Evolutionary conservation across 768 basidiomycete genomes (phyloP).

Genomic region (Termitomyces eurrhizus): DNA sequence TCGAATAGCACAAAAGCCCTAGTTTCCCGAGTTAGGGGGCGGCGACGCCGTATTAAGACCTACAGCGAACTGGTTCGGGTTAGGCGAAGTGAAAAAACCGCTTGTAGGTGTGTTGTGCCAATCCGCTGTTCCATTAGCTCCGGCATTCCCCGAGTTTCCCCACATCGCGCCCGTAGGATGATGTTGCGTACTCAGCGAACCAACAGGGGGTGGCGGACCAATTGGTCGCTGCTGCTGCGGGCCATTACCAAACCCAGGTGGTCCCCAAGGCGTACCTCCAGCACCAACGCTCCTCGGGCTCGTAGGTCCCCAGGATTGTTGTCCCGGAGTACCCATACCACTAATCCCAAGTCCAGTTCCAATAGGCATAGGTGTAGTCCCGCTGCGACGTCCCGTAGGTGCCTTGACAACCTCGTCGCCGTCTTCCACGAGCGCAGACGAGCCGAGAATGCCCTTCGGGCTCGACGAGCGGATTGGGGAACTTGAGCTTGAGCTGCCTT

Average conservation of each 20-base stretch:
- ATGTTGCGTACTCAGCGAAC: constrained; percentile 19
- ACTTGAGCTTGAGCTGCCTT: constrained; percentile 59
- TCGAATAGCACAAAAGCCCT: constrained; percentile 9
- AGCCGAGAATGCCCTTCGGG: constrained; percentile 68
- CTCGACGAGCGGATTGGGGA: constrained; percentile 51
- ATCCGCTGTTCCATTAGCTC: constrained; percentile 25
- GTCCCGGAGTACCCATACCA: constrained; percentile 12
- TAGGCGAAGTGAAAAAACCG: constrained; percentile 34
- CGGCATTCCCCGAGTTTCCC: constrained; percentile 29
- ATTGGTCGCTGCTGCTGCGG: constrained; percentile 16
- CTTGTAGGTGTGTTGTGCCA: constrained; percentile 43
- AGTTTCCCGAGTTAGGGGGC: constrained; percentile 32
- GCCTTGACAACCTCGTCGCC: constrained; percentile 72
- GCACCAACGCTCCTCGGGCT: constrained; percentile 42
- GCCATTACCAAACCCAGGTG: constrained; percentile 32
- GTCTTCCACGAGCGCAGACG: constrained; percentile 72
- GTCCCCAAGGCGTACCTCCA: constrained; percentile 28
- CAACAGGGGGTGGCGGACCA: constrained; percentile 29
- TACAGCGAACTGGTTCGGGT: constrained; percentile 36
- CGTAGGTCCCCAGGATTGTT: constrained; percentile 45
- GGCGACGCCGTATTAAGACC: constrained; percentile 51
- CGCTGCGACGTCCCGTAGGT: constrained; percentile 41
- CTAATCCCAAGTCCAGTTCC: constrained; percentile 21
- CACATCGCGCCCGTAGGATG: constrained; percentile 32
- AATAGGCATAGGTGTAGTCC: constrained; percentile 26